phyloP scores from a whole-genome alignment of 1,139 yeast species.

The Yamadazyma blattariae region DNA sequence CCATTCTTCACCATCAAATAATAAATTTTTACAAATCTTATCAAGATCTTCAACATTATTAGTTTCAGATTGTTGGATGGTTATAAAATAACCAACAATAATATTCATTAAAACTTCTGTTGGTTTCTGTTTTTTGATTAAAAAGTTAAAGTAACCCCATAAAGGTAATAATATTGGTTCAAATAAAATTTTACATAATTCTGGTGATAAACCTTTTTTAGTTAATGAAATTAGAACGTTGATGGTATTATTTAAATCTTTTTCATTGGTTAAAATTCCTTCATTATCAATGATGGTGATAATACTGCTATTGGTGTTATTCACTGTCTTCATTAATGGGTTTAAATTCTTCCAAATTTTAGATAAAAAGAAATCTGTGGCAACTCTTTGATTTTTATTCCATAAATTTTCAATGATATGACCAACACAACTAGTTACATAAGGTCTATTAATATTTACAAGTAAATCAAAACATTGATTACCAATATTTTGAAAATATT shows the following conservation, averaged over 20 bases:
- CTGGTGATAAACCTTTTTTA: slow-evolving; percentile 45
- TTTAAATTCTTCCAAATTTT: slow-evolving; percentile 44
- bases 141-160: slow-evolving; percentile 63
- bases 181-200: slow-evolving; percentile 42
- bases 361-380: slow-evolving; percentile 56
- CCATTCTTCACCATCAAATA: slow-evolving; percentile 50
- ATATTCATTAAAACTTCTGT: slow-evolving; percentile 46
- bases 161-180: slow-evolving; percentile 44
- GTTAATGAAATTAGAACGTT: slow-evolving; percentile 64
- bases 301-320: no score
- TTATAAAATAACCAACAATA: slow-evolving; percentile 45
- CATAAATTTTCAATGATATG: slow-evolving; percentile 55
- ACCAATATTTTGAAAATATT: slow-evolving; percentile 57
- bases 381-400: slow-evolving; percentile 48
- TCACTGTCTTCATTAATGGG: slow-evolving; percentile 22
- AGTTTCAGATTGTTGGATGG: slow-evolving; percentile 26
- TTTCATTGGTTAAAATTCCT: slow-evolving; percentile 38
- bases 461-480: slow-evolving; percentile 57
- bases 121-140: slow-evolving; percentile 37
- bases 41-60: slow-evolving; percentile 17
- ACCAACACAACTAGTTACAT: slow-evolving; percentile 56
- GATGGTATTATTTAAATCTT: slow-evolving; percentile 57
- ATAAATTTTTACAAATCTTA: slow-evolving; percentile 40
- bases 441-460: slow-evolving; percentile 59
- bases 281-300: slow-evolving; percentile 9